A percentile compares a stretch with the other conserved stretches of the same genome.
Conservation (phyloP, 306 rosid species). For the Rosa chinensis region DNA sequence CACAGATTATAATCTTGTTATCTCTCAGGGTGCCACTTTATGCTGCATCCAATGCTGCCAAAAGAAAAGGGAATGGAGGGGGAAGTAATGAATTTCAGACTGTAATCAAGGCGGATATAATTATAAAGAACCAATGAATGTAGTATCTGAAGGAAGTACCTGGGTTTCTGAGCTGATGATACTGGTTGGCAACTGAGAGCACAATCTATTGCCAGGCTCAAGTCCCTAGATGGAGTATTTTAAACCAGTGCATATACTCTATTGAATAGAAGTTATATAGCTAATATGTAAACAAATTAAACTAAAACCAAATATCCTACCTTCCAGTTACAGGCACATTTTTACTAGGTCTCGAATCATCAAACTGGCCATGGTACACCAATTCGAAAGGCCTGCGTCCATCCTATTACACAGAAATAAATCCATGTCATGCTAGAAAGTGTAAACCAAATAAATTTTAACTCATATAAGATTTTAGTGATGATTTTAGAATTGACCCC, state of each 20-base stretch:
- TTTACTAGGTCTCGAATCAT: slow-evolving; percentile 89
- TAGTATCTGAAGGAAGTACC: slow-evolving; percentile 39
- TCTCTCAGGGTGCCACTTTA: slow-evolving; percentile 89
- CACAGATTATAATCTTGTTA: neutral
- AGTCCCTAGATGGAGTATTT: slow-evolving; percentile 53
- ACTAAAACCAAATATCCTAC: slow-evolving; percentile 40
- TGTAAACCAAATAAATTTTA: neutral
- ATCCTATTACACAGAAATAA: slow-evolving; percentile 51
- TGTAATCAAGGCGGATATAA: slow-evolving; percentile 5
- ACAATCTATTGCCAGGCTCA: slow-evolving; percentile 78
- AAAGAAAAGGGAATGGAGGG: slow-evolving; percentile 18
- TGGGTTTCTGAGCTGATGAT: slow-evolving; percentile 60
- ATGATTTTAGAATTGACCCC: neutral
- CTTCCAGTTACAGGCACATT: slow-evolving; percentile 79
- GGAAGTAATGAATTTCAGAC: slow-evolving; percentile 23
- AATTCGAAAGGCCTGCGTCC: slow-evolving; percentile 96
- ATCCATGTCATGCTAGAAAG: slow-evolving; percentile 1
- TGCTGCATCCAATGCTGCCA: slow-evolving; percentile 92
- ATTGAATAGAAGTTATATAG: slow-evolving; percentile 22
- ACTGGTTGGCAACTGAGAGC: slow-evolving; percentile 84
- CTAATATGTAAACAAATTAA: neutral
- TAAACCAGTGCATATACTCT: slow-evolving; percentile 25
- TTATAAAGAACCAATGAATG: slow-evolving; percentile 8
- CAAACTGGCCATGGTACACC: slow-evolving; percentile 94
- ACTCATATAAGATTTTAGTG: slow-evolving; percentile 11